Percentiles rank a stretch among this genome's conserved stretches.
phyloP scores from a whole-genome alignment of 2,329 filamentous ascomycete species.

The Endoconidiophora laricicola region DNA sequence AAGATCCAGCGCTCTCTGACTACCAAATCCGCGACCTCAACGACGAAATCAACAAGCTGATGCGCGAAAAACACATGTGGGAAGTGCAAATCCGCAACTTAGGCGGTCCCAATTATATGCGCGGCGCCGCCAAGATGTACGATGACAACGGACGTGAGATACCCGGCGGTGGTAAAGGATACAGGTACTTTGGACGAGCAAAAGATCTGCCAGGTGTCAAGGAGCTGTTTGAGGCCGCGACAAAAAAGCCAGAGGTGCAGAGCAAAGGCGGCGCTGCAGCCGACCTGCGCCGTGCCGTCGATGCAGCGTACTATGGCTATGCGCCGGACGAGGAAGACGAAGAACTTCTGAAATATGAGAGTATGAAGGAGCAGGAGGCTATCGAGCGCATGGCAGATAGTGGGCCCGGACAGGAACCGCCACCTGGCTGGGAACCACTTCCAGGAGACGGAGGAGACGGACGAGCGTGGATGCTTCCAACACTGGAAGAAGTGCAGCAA shows the following conservation, averaged over 20 bases:
- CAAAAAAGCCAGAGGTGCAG: constrained; percentile 34
- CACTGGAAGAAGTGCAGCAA: constrained; percentile 80
- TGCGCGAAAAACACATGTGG: constrained; percentile 99
- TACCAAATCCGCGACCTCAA: constrained; percentile 96
- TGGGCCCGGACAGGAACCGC: constrained; percentile 15
- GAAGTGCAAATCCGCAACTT: constrained; percentile 90
- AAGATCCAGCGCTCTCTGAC: constrained; percentile 79
- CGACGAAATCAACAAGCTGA: constrained; percentile 97
- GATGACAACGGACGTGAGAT: constrained; percentile 60
- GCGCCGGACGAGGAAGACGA: constrained; percentile 85
- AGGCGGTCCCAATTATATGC: constrained; percentile 95
- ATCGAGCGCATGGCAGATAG: constrained; percentile 46
- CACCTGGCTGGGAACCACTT: constrained; percentile 61
- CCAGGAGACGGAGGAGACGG: constrained; percentile 81
- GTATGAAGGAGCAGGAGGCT: constrained; percentile 67
- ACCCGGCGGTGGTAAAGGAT: constrained; percentile 65
- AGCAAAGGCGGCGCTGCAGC: constrained; percentile 47
- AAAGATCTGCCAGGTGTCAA: constrained; percentile 86
- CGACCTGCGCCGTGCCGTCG: constrained; percentile 54
- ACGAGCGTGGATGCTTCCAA: constrained; percentile 65
- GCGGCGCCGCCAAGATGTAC: constrained; percentile 51
- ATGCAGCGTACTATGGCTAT: constrained; percentile 93
- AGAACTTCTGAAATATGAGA: constrained; percentile 63
- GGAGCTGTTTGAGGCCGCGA: constrained; percentile 77
- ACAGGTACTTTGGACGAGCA: constrained; percentile 85